Percentiles rank a stretch among this genome's conserved stretches.
Conservation (phyloP, 2,329 filamentous ascomycete genomes). For the Xylaria sp. region DNA sequence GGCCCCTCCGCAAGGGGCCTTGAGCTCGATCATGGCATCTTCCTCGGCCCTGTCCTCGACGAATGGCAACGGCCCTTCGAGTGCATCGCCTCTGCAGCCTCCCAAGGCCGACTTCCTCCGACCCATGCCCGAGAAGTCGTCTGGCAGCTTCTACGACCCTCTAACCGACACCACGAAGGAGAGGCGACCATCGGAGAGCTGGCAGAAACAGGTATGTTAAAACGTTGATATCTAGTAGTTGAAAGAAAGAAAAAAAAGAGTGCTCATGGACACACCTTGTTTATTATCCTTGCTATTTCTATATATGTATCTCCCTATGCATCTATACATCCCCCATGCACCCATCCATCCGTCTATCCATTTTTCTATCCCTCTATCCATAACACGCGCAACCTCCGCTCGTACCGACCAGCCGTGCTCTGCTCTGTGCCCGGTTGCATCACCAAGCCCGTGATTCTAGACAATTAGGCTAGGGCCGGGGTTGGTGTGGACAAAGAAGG, state of each 20-base stretch:
- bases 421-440: conserved; percentile 18
- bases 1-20: conserved; percentile 50
- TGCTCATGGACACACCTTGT: not conserved
- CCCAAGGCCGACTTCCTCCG: conserved; percentile 52
- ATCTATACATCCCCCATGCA: not conserved
- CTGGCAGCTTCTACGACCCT: conserved; percentile 59
- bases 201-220: conserved; percentile 50
- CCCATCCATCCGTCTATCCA: not conserved
- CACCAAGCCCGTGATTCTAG: conserved; percentile 4
- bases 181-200: conserved; percentile 52
- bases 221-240: not conserved
- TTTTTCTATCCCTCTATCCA: conserved; percentile 2
- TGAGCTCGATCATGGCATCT: conserved; percentile 50
- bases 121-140: conserved; percentile 53
- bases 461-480: conserved; percentile 9
- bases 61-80: conserved; percentile 47
- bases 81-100: conserved; percentile 51
- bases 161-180: conserved; percentile 57
- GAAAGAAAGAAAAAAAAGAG: not conserved
- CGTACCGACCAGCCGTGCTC: not conserved
- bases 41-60: conserved; percentile 47
- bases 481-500: conserved; percentile 24
- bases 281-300: conserved; percentile 4
- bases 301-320: conserved; percentile 1
- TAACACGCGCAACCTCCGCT: not conserved